Base-by-base conservation (phyloP, 2,329 filamentous ascomycete genomes). In the Calcarisporium arbuscula region DNA sequence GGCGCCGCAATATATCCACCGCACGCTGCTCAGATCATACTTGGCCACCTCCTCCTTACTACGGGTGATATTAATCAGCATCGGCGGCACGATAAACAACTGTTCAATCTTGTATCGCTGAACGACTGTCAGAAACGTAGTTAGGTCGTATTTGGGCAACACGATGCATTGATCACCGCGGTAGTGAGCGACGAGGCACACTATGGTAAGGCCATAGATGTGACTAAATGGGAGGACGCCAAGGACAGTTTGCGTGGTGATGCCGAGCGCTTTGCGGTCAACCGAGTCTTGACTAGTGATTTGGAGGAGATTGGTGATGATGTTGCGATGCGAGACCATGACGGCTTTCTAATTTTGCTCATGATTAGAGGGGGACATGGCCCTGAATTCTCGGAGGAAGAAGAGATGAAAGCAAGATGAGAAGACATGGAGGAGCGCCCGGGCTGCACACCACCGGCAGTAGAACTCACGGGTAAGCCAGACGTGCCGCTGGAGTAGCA, bases 401-500 rank as follows among this genome's bases (percentile, higher is more conserved):
- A 27, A 25, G 22, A 25, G 22, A 8, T 9, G 22, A 25, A 25
- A n/a, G 8, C n/a, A 9, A 8, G 10, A 9, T 25, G 10, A 25
- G 10, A 25, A 25, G n/a, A 25, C 22, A 8, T 9, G 8, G 22
- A 25, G 22, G n/a, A 9, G 22, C 22, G n/a, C n/a, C n/a, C n/a
- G n/a, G n/a, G n/a, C n/a, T n/a, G n/a, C n/a, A n/a, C n/a, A n/a
- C n/a, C n/a, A n/a, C 22, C 22, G n/a, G 22, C 22, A 25, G 10
- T 15, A 4, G 11, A 19, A 45, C 68, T 49, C 65, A 83, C 80
- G 12, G 85, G 85, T 22, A 89, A 61, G 4, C 85, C 85, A 10
- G 83, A 88, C 2, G 85, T 90, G 15, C 85, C 85, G 53, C 80
- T 85, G 0, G 82, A 87, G 55, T 86, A 89, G 61, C 82, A 88